Conservation (phyloP, 148 eudicot species). For the Dianthus caryophyllus region DNA sequence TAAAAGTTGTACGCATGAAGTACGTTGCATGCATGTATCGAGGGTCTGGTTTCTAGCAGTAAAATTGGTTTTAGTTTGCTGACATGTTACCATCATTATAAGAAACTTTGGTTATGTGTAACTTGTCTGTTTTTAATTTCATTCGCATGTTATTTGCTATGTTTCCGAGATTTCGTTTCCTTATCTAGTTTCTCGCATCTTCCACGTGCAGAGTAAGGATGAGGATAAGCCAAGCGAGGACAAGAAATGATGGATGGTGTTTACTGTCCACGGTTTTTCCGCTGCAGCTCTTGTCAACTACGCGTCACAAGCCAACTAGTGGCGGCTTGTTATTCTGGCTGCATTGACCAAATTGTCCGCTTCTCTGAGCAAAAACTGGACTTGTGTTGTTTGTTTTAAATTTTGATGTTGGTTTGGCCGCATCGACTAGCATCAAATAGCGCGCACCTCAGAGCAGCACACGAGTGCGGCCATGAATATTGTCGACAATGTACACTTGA, state of each 20-base stretch:
- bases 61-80: not conserved
- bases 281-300: constrained; percentile 4
- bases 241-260: constrained; percentile 36
- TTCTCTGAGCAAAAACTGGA: constrained; percentile 5
- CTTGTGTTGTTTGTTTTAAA: constrained; percentile 3
- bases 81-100: too few species aligned
- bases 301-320: not conserved
- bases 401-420: not conserved
- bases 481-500: constrained; percentile 1
- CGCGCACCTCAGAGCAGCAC: not conserved
- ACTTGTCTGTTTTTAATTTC: not conserved
- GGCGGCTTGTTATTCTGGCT: constrained; percentile 1
- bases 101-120: not conserved
- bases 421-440: constrained; percentile 1
- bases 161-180: not conserved
- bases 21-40: not conserved
- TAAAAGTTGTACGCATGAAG: constrained; percentile 28
- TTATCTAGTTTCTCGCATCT: constrained; percentile 8
- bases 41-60: not conserved
- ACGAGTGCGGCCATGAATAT: not conserved
- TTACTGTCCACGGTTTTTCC: constrained; percentile 8
- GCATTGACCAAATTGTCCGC: not conserved
- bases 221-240: constrained; percentile 70
- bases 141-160: not conserved
- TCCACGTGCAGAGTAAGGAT: constrained; percentile 68